phyloP scores from a whole-genome alignment of 768 basidiomycete genomes.

The Mycena belliarum region DNA sequence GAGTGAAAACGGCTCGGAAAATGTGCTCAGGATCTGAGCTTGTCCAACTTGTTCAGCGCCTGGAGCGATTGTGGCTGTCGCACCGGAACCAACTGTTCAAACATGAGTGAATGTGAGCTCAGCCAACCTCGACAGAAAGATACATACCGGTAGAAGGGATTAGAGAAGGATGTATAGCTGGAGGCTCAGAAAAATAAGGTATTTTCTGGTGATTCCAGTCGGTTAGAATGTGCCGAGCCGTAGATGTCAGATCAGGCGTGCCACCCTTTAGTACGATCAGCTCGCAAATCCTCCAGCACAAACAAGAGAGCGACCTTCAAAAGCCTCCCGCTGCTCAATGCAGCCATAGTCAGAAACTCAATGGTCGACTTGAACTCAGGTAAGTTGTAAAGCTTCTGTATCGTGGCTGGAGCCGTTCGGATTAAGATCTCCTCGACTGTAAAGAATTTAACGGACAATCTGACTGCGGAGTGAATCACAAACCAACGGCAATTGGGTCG shows the following conservation, averaged over 20 bases:
- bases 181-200: constrained; percentile 83
- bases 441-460: constrained; percentile 1
- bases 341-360: constrained; percentile 89
- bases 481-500: constrained; percentile 88
- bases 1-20: constrained; percentile 77
- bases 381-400: constrained; percentile 85
- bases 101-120: constrained; percentile 18
- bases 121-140: neutral
- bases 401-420: constrained; percentile 66
- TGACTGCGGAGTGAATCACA: constrained; percentile 27
- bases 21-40: constrained; percentile 69
- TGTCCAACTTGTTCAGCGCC: constrained; percentile 82
- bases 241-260: constrained; percentile 81
- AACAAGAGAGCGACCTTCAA: constrained; percentile 58
- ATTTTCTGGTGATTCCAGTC: constrained; percentile 99
- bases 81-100: constrained; percentile 28
- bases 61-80: constrained; percentile 48
- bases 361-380: constrained; percentile 71
- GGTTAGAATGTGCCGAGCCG: constrained; percentile 78
- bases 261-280: constrained; percentile 62
- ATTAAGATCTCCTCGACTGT: constrained; percentile 84
- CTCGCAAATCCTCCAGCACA: neutral
- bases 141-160: constrained; percentile 53
- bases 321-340: constrained; percentile 78
- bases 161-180: constrained; percentile 73